Percentiles rank a stretch among this genome's conserved stretches.
Conservation (phyloP, 371 early-diverging fungal genomes). For the Capniomyces stellatus region DNA sequence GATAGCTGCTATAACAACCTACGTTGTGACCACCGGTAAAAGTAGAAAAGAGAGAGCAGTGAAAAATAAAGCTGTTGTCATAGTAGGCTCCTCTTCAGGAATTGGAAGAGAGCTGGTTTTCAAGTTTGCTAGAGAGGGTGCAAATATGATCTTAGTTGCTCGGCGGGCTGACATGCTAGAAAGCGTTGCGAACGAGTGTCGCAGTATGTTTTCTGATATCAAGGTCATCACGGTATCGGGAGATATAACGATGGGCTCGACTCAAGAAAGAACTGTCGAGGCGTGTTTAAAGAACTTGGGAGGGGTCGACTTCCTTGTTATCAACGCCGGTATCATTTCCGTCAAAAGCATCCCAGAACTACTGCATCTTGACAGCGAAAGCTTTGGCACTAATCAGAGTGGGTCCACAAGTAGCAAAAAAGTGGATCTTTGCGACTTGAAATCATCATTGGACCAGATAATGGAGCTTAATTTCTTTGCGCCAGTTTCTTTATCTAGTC, state of each 20-base stretch:
- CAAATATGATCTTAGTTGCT: conserved; percentile 46
- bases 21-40: background rate
- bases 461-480: conserved; percentile 45
- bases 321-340: conserved; percentile 21
- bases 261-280: background rate
- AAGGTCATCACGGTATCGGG: conserved; percentile 8
- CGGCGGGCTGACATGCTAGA: conserved; percentile 35
- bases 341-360: conserved; percentile 5
- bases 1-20: too few species aligned
- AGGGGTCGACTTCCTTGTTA: conserved; percentile 17
- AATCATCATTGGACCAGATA: conserved; percentile 22
- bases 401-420: conserved; percentile 2
- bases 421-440: background rate
- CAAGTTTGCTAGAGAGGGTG: conserved; percentile 49
- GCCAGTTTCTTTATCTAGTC: conserved; percentile 36
- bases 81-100: conserved; percentile 67
- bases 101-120: conserved; percentile 50
- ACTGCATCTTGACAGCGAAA: background rate
- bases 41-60: background rate
- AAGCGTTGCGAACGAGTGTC: conserved; percentile 30
- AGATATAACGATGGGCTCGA: conserved; percentile 6
- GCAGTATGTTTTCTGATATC: conserved; percentile 8
- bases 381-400: background rate
- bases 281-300: background rate
- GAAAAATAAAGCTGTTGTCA: conserved; percentile 27